phyloP scores from a whole-genome alignment of 768 basidiomycete genomes.

The Pleurotus pulmonarius region DNA sequence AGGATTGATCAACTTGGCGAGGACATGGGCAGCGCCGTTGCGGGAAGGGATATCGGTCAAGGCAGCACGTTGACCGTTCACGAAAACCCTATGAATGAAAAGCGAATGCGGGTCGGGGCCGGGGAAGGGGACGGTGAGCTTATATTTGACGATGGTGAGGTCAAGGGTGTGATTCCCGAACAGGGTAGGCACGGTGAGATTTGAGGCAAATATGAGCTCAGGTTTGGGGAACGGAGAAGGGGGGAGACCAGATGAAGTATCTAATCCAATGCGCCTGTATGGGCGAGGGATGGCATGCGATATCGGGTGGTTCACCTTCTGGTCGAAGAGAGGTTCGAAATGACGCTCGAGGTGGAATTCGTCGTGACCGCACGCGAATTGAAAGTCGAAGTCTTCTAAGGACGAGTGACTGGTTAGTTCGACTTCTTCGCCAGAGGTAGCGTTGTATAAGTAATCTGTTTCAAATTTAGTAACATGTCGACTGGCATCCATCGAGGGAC shows the following conservation, averaged over 20 bases:
- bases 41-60: slow-evolving; percentile 45
- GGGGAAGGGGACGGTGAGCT: slow-evolving; percentile 34
- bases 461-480: not conserved
- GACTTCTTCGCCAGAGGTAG: slow-evolving; percentile 14
- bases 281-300: not conserved
- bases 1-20: slow-evolving; percentile 39
- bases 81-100: slow-evolving; percentile 31
- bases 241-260: not conserved
- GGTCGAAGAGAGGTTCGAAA: no score
- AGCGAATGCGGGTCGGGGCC: slow-evolving; percentile 23
- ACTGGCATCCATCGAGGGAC: not conserved
- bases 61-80: slow-evolving; percentile 33
- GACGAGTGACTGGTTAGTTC: not conserved
- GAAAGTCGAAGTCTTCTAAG: not conserved
- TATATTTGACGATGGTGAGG: slow-evolving; percentile 44
- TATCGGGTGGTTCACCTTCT: not conserved
- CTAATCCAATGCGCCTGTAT: not conserved
- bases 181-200: slow-evolving; percentile 36
- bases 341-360: not conserved
- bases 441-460: slow-evolving; percentile 27
- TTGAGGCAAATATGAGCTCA: slow-evolving; percentile 28
- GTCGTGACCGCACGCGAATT: not conserved
- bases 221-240: slow-evolving; percentile 8
- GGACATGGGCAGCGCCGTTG: slow-evolving; percentile 57
- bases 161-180: slow-evolving; percentile 40